Evolutionary conservation across 768 basidiomycete species (phyloP), one percentile per base, ranked within the genome.

Genomic region (Calocybe gangraenosa): DNA sequence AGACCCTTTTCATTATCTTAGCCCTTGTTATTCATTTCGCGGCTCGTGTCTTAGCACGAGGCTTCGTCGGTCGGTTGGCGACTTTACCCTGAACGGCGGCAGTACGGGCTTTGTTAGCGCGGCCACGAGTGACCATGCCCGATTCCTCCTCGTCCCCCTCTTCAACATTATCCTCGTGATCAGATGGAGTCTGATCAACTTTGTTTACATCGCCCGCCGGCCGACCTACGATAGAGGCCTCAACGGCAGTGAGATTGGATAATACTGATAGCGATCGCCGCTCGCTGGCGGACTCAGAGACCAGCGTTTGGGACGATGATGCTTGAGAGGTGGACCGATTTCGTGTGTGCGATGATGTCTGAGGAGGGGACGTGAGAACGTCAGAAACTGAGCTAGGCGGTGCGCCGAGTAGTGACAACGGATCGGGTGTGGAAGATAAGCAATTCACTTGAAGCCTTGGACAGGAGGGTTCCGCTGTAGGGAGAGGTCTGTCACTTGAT

Each of bases 51-150:
- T 43, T 52, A 33, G 37, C 39, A 19, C 51, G 51, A 30, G 41
- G 34, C 43, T 42, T 52, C 18, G 15, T 36, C 43, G 43, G 30
- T 19, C 36, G 43, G 34, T 7, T 25, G 5, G 47, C n/a, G 7
- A 11, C 31, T 46, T 52, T 46, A n/a, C 40, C 33, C 19, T 34
- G 42, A 11, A 28, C 25, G 17, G 28, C 43, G 15, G 37, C 33
- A 15, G 32, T 32, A 9, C 49, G 49, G 22, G 50, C 50, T 40
- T 50, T 55, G 19, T 45, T 58, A 15, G 60, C 63, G 41, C 69
- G 61, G 23, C 68, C 64, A 22, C 70, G 68, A 48, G 70, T 71
- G 18, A 66, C 57, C 62, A 68, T 67, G 4, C 65, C 64, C n/a
- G 34, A 22, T 9, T 21, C 19, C 44, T 62, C 60, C 37, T 53